Conservation (phyloP, 176 grass and related monocot genomes). For the Themeda triandra region DNA sequence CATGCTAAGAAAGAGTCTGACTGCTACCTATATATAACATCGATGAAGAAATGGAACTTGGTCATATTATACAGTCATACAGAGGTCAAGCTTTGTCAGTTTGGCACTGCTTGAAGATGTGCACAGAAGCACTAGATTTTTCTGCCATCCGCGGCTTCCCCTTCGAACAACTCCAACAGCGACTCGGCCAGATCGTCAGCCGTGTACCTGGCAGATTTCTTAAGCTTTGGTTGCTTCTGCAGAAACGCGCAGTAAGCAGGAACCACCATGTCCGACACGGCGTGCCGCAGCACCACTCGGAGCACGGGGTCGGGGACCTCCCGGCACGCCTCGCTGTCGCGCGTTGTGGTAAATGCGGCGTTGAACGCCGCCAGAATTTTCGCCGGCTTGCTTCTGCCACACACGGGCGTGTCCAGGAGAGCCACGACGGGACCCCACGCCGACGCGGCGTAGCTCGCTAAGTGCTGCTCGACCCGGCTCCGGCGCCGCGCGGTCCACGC, state of each 20-base stretch:
- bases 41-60: background rate
- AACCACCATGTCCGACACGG: constrained; percentile 9
- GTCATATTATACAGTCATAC: background rate
- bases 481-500: background rate
- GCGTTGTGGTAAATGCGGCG: constrained; percentile 1
- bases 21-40: background rate
- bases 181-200: background rate
- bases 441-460: constrained; percentile 5
- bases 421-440: constrained; percentile 15
- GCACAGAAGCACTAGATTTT: background rate
- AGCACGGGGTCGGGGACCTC: constrained; percentile 15
- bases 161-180: constrained; percentile 29
- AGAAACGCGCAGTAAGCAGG: constrained; percentile 15
- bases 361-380: constrained; percentile 6
- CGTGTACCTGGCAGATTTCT: background rate
- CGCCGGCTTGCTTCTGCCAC: background rate
- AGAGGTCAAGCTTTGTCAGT: background rate
- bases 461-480: background rate
- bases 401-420: background rate
- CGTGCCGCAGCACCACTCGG: background rate
- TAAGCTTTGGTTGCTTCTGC: constrained; percentile 3
- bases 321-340: background rate
- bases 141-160: background rate
- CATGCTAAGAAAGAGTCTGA: background rate
- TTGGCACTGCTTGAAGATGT: background rate